Base-by-base conservation (phyloP, 768 basidiomycete species). In the Leucosporidium creatinivorum region DNA sequence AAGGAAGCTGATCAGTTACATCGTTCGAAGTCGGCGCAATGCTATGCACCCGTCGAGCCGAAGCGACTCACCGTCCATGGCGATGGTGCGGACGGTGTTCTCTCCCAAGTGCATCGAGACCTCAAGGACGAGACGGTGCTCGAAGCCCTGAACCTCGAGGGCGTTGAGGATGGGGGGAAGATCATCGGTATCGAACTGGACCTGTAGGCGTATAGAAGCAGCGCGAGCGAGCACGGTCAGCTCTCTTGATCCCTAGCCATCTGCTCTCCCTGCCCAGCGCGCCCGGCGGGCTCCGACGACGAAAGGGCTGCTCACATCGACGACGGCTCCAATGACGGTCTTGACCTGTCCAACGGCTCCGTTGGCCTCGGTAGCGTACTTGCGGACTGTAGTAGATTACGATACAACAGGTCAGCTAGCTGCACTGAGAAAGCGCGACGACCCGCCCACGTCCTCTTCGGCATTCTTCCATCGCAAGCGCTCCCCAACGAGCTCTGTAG, bases 271-370 rank as follows among this genome's bases (percentile, higher is more conserved):
- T 33, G n/a, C 39, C 15, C 39, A 44, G 39, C 39, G 39, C 39
- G 21, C 54, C 65, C 54, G 60, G 57, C 33, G n/a, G 61, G 39
- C 19, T 28, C n/a, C 44, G 57, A 60, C 17, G 58, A 15, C 39
- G 63, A 12, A 23, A 39, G 51, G n/a, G 7, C 17, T 19, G 61
- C 70, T 47, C 33, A 99, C 96, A 79, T 99, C 96, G 78, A 99
- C 96, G 82, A 99, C 96, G 81, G 96, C 94, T 89, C 96, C 96
- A 81, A 99, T 99, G 84, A 99, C 93, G 75, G 92, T 93, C 84
- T 97, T 84, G 57, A 75, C 67, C 69, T 73, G 64, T 44, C 73
- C 74, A 60, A 63, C 64, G 33, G 65, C 61, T 50, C 55, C 61
- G 58, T 62, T 68, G 50, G 70, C 65, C 33, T 69, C 74, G 26